These are phyloP conservation scores for Spiraea crenata DNA, from an alignment of 331 rosid species.

Conservation along the genomic window DNA sequence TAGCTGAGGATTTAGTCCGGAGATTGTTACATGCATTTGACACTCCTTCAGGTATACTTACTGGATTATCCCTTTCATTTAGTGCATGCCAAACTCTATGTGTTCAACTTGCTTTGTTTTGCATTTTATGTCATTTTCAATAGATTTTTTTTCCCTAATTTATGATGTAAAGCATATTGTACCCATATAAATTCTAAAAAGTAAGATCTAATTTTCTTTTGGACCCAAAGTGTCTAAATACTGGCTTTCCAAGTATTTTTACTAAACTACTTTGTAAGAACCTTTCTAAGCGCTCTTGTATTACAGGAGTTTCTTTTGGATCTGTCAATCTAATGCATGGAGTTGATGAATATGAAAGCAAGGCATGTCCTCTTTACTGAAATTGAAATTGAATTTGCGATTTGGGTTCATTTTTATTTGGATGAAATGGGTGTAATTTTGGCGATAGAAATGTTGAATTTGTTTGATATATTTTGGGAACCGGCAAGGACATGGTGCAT, in stretches of 20 bases:
- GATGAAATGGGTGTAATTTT: no score
- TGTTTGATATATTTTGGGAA: no score
- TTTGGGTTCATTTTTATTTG: no score
- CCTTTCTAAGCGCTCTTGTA: conserved; percentile 14
- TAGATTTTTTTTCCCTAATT: no score
- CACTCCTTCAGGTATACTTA: conserved; percentile 83
- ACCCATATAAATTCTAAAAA: not conserved
- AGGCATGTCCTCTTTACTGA: conserved; percentile 54
- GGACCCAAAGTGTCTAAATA: not conserved
- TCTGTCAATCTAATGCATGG: conserved; percentile 93
- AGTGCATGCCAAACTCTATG: conserved; percentile 1
- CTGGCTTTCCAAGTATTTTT: not conserved
- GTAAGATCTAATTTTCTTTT: not conserved
- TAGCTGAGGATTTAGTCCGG: conserved; percentile 93
- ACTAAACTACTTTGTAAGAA: not conserved
- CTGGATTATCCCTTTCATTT: conserved; percentile 13
- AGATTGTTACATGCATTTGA: conserved; percentile 93
- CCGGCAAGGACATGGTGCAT: no score
- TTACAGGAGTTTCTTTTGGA: conserved; percentile 96
- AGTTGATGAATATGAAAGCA: conserved; percentile 97
- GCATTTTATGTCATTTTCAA: conserved; percentile 5
- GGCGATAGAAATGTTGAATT: no score
- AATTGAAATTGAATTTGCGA: no score
- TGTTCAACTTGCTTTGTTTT: conserved; percentile 17
- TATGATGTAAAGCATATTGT: not conserved